Conservation (phyloP, 202 grass and related monocot genomes). For the Carex sylvatica region DNA sequence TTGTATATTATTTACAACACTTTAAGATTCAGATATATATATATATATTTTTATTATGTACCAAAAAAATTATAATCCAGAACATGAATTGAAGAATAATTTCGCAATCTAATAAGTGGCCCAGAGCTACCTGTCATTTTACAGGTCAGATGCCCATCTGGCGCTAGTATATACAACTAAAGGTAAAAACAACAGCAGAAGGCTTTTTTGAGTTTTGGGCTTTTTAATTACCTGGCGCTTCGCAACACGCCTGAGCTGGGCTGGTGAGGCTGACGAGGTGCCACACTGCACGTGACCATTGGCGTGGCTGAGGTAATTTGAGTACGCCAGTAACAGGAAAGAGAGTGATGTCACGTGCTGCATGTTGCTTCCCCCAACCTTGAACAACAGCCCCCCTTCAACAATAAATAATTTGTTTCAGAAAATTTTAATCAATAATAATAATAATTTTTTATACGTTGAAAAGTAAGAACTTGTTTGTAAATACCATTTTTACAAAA, state of each 20-base stretch:
- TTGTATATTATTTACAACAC: too few species aligned
- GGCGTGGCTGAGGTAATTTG: conserved; percentile 88
- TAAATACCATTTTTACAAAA: neutral
- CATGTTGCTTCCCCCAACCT: conserved; percentile 80
- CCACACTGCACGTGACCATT: conserved; percentile 57
- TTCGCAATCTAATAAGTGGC: neutral
- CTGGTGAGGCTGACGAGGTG: conserved; percentile 36
- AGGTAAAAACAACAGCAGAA: neutral
- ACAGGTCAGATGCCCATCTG: neutral
- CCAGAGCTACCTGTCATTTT: too few species aligned
- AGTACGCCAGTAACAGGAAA: conserved; percentile 88
- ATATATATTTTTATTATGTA: too few species aligned
- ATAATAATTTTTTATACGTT: neutral
- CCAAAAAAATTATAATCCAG: too few species aligned
- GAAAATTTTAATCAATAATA: neutral
- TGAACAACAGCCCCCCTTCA: conserved; percentile 61
- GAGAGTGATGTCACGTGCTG: conserved; percentile 95
- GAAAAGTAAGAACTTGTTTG: too few species aligned
- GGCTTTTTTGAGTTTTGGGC: neutral
- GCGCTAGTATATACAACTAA: neutral
- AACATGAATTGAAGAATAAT: too few species aligned
- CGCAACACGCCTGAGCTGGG: conserved; percentile 70
- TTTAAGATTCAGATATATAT: too few species aligned
- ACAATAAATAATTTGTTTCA: neutral
- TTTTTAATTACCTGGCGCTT: conserved; percentile 58